Base-by-base conservation (phyloP, 2,329 filamentous ascomycete genomes). In the Trichoderma sp. region DNA sequence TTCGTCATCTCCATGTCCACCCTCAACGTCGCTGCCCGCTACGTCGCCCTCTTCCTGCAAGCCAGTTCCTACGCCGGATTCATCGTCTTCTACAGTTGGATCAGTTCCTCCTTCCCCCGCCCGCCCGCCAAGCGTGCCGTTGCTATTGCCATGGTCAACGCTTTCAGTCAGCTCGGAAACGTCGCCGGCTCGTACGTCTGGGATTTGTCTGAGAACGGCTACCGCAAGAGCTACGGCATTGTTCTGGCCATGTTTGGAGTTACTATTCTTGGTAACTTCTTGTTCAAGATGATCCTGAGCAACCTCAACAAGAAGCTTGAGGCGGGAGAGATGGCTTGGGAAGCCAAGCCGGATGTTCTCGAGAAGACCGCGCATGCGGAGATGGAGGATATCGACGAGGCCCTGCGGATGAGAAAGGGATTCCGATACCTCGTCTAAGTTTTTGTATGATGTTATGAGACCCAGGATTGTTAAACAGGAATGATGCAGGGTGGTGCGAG, bases 221-320 rank as follows among this genome's bases (percentile, higher is more conserved):
- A 81, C 78, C 81, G 86, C 68, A 83, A 85, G 77, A 88, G 85
- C 67, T 89, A 89, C 70, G 86, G 85, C 4, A 86, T 89, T 64
- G 87, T 89, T 5, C 81, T 83, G 15, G 79, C 84, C 71, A 89
- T 89, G 86, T 89, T 88, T 70, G 85, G 84, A 3, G 69, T 86
- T 47, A 85, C 86, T 0, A 82, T 87, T 39, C 43, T 79, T 0
- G 85, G 84, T 5, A 87, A 82, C 73, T 78, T 75, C 59, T 65
- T 75, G 39, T 82, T 86, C 77, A 78, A 80, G 21, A 65, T 77
- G 68, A 79, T 85, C 63, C 77, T 86, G 5, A 64, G 72, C 6
- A 72, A 75, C 63, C 71, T 83, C 67, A 85, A 85, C 75, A 77
- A 75, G 71, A 76, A 81, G 75, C 73, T 84, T 10, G 81, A 79